Percentiles rank a stretch among this genome's conserved stretches.
These are phyloP conservation scores for Rhizopogon vinicolor DNA, from an alignment of 768 basidiomycete species.

Conservation along the genomic window DNA sequence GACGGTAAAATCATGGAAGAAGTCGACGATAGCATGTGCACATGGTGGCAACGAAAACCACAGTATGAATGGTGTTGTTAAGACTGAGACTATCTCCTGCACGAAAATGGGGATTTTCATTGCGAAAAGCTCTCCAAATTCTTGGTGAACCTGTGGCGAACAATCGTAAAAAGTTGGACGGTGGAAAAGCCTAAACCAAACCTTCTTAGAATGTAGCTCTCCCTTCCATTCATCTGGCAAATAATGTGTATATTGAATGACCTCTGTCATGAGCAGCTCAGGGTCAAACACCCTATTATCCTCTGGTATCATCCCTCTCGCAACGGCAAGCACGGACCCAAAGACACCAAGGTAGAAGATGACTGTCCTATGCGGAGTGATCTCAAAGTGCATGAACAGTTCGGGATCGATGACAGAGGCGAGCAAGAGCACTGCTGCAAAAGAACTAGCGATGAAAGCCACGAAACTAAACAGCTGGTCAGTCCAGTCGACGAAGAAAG, in stretches of 20 bases:
- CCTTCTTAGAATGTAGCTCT: conserved; percentile 84
- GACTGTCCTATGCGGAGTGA: conserved; percentile 89
- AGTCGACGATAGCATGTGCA: conserved; percentile 90
- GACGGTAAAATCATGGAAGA: conserved; percentile 96
- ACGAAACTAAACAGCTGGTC: conserved; percentile 61
- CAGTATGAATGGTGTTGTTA: conserved; percentile 90
- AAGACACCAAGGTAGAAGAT: conserved; percentile 91
- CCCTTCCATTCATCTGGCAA: conserved; percentile 93
- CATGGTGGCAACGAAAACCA: conserved; percentile 90
- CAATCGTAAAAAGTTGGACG: not conserved
- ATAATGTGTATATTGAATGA: conserved; percentile 92
- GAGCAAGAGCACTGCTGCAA: conserved; percentile 90
- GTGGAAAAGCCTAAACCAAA: conserved; percentile 23
- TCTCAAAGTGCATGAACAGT: conserved; percentile 88
- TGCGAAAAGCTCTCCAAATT: conserved; percentile 90
- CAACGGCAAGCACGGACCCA: conserved; percentile 81
- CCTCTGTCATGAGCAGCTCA: conserved; percentile 86
- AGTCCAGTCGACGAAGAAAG: not conserved
- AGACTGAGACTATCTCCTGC: conserved; percentile 85
- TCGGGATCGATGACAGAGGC: conserved; percentile 94
- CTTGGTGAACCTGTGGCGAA: conserved; percentile 67
- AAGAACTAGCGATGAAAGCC: conserved; percentile 94
- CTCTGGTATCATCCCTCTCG: conserved; percentile 93
- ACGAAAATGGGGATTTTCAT: conserved; percentile 87
- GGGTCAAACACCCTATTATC: conserved; percentile 94